Base-by-base conservation (phyloP, 306 rosid species). In the Inga leiocalycina region DNA sequence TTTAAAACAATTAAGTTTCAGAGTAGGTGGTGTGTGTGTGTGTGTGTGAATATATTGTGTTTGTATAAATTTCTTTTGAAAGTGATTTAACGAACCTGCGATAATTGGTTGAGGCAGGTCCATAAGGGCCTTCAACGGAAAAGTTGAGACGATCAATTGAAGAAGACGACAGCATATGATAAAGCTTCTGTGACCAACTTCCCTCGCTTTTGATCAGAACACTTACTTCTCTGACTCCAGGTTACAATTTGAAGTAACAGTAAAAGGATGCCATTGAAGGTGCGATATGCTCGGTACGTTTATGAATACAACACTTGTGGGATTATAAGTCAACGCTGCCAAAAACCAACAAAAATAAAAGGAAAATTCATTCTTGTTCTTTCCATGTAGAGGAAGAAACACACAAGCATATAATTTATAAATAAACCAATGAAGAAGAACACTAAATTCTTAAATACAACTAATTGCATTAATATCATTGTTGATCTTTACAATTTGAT, bases 211-310 rank as follows among this genome's bases (percentile, higher is more conserved):
- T 95, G 19, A 95, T 82, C 67, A 90, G 84, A 48, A 93, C 82
- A 85, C 95, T 89, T 2, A 95, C 80, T 51, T 92, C 0, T 93
- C 92, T n/a, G 76, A 69, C 30, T 95, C 98, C 89, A 90, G 83
- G 30, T 87, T 91, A 74, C 92, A 80, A 43, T 81, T 91, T 3
- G 98, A 93, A 88, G 90, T 89, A 10, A 93, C 17, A 1, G 97
- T 93, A 75, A 92, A 95, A 30, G 98, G 98, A 86, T 95, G 98
- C 98, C 98, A 93, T 61, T 95, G 98, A 19, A 95, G 74, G 82
- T 92, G 91, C 49, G 97, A 92, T 78, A 93, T 84, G 74, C 85
- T 86, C 12, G 98, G 98, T 49, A 92, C 79, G 70, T 93, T 95
- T 61, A 95, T 81, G 80, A 93, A 93, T 86, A 91, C 79, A 7